Evolutionary conservation across 352 stramenopile genomes (phyloP).

Genomic region (Phytophthora lateralis): DNA sequence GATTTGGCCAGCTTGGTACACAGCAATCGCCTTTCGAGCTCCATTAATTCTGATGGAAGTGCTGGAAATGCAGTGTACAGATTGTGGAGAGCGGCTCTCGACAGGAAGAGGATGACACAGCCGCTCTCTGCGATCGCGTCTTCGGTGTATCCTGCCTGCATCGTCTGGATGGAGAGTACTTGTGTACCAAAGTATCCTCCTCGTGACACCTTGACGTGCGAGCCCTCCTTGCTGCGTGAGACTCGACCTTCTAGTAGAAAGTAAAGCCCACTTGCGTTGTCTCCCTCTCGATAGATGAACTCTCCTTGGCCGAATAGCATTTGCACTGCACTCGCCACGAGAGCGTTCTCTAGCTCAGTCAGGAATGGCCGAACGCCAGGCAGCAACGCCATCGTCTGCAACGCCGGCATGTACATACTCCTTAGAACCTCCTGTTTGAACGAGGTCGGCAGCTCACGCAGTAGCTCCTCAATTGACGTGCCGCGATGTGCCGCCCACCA

Average conservation of each 20-base stretch:
- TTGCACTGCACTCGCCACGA: conserved; percentile 43
- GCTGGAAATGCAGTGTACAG: conserved; percentile 53
- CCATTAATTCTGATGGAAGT: conserved; percentile 40
- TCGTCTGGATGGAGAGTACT: conserved; percentile 23
- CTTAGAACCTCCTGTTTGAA: conserved; percentile 48
- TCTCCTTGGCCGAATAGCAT: conserved; percentile 59
- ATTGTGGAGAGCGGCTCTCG: conserved; percentile 36
- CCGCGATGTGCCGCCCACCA: conserved; percentile 66
- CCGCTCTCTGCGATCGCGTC: conserved; percentile 47
- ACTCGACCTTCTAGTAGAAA: conserved; percentile 56
- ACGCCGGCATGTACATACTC: conserved; percentile 46
- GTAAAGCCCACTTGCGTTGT: conserved; percentile 52
- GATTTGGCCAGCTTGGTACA: conserved; percentile 45
- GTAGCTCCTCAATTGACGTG: conserved; percentile 39
- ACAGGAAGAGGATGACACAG: conserved; percentile 53
- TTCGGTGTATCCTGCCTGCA: conserved; percentile 44
- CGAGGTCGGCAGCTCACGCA: conserved; percentile 42
- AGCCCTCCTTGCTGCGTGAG: conserved; percentile 8
- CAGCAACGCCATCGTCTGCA: conserved; percentile 48
- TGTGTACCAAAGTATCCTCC: conserved; percentile 53
- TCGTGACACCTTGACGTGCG: conserved; percentile 31
- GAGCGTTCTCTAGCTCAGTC: conserved; percentile 30
- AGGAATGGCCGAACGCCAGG: conserved; percentile 35
- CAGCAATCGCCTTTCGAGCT: conserved; percentile 46
- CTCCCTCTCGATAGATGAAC: conserved; percentile 47